Evolutionary conservation across 83 land plant species (phyloP), one percentile per base, ranked within the genome.

Genomic region (Thuja plicata): DNA sequence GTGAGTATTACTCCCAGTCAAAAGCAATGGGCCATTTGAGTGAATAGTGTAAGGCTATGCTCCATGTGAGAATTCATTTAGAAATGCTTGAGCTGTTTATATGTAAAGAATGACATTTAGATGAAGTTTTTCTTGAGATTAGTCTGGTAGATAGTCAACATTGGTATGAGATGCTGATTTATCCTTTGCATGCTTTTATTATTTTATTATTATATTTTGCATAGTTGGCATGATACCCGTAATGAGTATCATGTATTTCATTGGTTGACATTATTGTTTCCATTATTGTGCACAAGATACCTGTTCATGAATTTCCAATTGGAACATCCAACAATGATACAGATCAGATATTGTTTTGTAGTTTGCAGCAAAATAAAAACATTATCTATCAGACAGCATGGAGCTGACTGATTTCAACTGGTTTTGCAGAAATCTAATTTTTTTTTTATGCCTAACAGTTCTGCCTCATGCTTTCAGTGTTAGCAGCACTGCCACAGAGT

Each of bases 401-500:
- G n/a, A 45, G 46, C 35, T 11, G 34, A 27, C 19, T 3, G 35
- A 30, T 12, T 11, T 1, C 21, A 41, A 87, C 84, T 40, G 5
- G 6, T 48, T 46, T 80, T 32, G 17, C 32, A 34, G 37, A 86
- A 40, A 55, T 57, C 40, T 57, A 60, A 86, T 76, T 78, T 35
- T 84, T 77, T 73, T 89, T 52, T 73, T 62, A 78, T 84, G 30
- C 45, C 32, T 85, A 92, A 91, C 93, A 97, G 98, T 91, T 96
- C 50, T 97, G 99, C 89, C 90, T 97, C 50, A 94, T 93, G 91
- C 95, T 97, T 78, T 88, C 97, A 8, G 87, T 96, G 16, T 87
- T 94, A 87, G 94, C 99, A 50, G 92, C 96, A 19, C 57, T 96
- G 88, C 98, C 97, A 21, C 80, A 89, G 38, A 87, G 88, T 60